These are phyloP conservation scores for Escallonia rubra DNA, from an alignment of 129 eudicot species.

Conservation along the genomic window DNA sequence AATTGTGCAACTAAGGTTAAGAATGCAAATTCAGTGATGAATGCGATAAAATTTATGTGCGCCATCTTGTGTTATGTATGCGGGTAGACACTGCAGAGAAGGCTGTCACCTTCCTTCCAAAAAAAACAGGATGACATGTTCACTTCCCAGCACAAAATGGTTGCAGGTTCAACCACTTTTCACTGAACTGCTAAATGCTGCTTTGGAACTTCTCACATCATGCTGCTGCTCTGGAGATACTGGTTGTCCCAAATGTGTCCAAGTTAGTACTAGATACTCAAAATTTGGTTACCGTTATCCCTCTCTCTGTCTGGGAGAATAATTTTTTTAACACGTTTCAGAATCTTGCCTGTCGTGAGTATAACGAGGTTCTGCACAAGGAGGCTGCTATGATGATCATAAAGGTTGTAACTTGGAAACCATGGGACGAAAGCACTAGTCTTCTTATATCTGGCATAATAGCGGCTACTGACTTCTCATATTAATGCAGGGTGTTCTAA, in stretches of 20 bases:
- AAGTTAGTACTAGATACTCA: constrained; percentile 34
- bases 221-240: constrained; percentile 76
- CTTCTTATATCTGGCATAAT: not conserved
- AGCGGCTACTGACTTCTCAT: constrained; percentile 8
- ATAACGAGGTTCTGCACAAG: constrained; percentile 93
- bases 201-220: constrained; percentile 72
- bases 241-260: constrained; percentile 94
- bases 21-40: too few species aligned
- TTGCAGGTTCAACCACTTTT: constrained; percentile 79
- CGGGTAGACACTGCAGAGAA: too few species aligned
- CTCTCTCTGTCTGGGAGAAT: not conserved
- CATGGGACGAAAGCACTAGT: not conserved
- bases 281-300: not conserved
- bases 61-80: too few species aligned
- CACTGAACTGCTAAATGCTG: constrained; percentile 57
- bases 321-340: constrained; percentile 24
- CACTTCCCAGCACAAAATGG: too few species aligned
- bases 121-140: too few species aligned
- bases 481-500: constrained; percentile 56
- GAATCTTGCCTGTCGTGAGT: constrained; percentile 77
- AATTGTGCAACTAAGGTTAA: too few species aligned
- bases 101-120: too few species aligned
- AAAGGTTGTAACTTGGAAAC: constrained; percentile 42
- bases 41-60: too few species aligned
- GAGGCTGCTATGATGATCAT: constrained; percentile 88